phyloP scores from a whole-genome alignment of 768 basidiomycete genomes.

The Trametes maxima region DNA sequence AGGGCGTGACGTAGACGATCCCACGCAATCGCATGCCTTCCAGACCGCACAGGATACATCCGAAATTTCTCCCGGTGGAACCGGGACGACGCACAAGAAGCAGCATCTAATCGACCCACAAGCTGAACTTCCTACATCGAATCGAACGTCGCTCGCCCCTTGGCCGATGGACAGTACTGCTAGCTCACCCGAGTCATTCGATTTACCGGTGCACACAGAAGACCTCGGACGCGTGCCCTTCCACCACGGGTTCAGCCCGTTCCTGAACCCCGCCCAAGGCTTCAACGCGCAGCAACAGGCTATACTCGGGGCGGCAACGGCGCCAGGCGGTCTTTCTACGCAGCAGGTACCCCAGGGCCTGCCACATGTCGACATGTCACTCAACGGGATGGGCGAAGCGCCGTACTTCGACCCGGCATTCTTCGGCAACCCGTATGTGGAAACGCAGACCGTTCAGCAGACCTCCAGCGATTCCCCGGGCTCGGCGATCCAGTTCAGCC shows the following conservation, averaged over 20 bases:
- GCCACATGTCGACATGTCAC: no score
- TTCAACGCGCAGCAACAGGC: neutral
- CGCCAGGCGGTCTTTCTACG: neutral
- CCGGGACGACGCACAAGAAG: no score
- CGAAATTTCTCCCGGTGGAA: no score
- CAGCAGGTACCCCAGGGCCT: no score
- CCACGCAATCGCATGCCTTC: neutral
- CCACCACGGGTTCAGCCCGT: slow-evolving; percentile 33
- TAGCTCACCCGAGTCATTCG: neutral
- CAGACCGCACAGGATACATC: neutral
- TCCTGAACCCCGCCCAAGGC: neutral
- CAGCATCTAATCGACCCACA: no score
- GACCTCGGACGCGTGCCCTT: slow-evolving; percentile 46
- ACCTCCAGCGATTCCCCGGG: no score
- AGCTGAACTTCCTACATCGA: no score
- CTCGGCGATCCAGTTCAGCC: no score
- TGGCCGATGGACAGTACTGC: neutral
- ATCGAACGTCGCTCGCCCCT: neutral
- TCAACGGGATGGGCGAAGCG: no score
- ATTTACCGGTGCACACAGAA: slow-evolving; percentile 15
- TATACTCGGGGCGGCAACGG: neutral
- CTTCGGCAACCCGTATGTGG: no score
- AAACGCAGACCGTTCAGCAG: no score
- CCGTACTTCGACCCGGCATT: no score
- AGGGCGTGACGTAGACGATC: neutral